phyloP scores from a whole-genome alignment of 495 filamentous ascomycete genomes.

The Podospora anserina region DNA sequence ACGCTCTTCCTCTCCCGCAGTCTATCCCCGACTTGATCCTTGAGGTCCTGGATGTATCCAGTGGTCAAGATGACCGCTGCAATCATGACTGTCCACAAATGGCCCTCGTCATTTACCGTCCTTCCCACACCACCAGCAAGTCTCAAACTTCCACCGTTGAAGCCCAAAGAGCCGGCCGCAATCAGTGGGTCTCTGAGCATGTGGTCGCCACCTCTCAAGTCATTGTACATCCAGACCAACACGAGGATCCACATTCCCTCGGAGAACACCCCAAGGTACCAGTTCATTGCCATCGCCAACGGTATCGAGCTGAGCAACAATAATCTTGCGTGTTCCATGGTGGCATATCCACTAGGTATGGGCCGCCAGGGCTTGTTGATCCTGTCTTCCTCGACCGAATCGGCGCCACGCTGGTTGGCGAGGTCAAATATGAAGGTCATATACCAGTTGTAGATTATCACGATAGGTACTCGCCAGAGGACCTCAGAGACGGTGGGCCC shows the following conservation, averaged over 20 bases:
- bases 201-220: conserved; percentile 45
- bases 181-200: conserved; percentile 41
- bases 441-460: neutral
- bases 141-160: conserved; percentile 32
- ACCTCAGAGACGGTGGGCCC: neutral
- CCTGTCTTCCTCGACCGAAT: conserved; percentile 48
- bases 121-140: conserved; percentile 20
- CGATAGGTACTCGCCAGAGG: neutral
- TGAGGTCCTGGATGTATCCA: conserved; percentile 51
- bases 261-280: conserved; percentile 34
- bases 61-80: conserved; percentile 47
- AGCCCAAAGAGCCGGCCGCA: conserved; percentile 39
- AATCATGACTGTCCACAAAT: conserved; percentile 46
- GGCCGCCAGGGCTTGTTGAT: conserved; percentile 62
- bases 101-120: neutral
- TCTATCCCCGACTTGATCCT: conserved; percentile 48
- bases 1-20: conserved; percentile 41
- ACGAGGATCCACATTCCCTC: conserved; percentile 37
- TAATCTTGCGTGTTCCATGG: conserved; percentile 34
- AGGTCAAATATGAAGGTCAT: neutral
- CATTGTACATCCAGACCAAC: conserved; percentile 54
- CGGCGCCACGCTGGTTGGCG: neutral
- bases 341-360: conserved; percentile 44
- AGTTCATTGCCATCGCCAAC: conserved; percentile 30
- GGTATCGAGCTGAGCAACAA: conserved; percentile 40